Base-by-base conservation (phyloP, 306 rosid species). In the Mimosa pudica region DNA sequence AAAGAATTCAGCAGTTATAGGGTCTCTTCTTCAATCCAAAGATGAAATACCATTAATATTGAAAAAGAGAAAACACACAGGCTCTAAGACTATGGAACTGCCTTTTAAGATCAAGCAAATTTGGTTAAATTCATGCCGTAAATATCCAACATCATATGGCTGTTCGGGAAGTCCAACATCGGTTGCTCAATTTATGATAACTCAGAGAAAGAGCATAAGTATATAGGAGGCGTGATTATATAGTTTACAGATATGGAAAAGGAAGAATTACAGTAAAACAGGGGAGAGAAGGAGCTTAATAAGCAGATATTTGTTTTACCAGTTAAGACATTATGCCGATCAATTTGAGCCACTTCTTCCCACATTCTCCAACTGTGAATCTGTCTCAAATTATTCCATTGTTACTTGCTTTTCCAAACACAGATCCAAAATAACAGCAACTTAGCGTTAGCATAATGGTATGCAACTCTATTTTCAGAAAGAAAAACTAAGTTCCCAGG, bases 341-440 rank as follows among this genome's bases (percentile, higher is more conserved):
- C 98, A 95, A 87, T 77, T 75, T 82, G 98, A 82, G 98, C 98
- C 83, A 89, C 96, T 36, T 90, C 91, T 76, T 95, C 99, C 99
- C 99, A 95, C 67, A 20, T 86, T 86, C 99, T 90, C 99, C 99
- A 95, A 83, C 93, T 91, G 78, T 95, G 97, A 85, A 91, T 88
- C 99, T 95, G 98, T 75, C 79, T 74, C 73, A 80, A 73, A 86
- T 70, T 70, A 73, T 75, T 58, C 70, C 69, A 20, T 45, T 66
- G 81, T 84, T 79, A 82, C 16, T 42, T 14, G 17, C 73, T 79
- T 71, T 76, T 62, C 64, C 82, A 67, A 85, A 82, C 80, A 70
- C 46, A 63, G 74, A 70, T 24, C 38, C 44, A 73, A 62, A 79
- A 35, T 79, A 77, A 49, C 38, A 76, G 63, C 52, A 48, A 65